Percentiles rank a stretch among this genome's conserved stretches.
Evolutionary conservation across 306 rosid species (phyloP).

Genomic region (Urtica urens): DNA sequence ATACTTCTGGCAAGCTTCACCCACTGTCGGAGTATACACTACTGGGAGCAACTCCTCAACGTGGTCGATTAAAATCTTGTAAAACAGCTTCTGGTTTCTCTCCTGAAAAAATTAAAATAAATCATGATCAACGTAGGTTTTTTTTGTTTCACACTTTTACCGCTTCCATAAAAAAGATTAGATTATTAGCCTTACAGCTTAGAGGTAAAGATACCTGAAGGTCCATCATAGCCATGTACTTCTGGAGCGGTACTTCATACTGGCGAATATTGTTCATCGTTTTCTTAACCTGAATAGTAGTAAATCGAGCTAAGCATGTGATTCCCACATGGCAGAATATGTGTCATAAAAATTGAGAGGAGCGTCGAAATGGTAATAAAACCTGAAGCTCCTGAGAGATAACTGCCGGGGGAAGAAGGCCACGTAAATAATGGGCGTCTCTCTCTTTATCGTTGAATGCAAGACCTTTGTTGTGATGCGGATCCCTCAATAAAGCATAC

Average conservation of each 20-base stretch:
- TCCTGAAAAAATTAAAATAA: slow-evolving; percentile 42
- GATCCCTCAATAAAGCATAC: slow-evolving; percentile 74
- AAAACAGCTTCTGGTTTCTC: slow-evolving; percentile 77
- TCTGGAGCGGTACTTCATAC: slow-evolving; percentile 82
- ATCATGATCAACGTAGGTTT: not conserved
- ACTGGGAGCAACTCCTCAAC: slow-evolving; percentile 94
- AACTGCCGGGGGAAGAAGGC: slow-evolving; percentile 79
- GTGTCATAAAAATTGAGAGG: not conserved
- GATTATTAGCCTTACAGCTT: not conserved
- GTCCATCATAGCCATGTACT: slow-evolving; percentile 91
- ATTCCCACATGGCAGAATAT: no score
- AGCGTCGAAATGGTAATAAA: not conserved
- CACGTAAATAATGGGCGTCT: slow-evolving; percentile 87
- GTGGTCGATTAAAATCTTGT: slow-evolving; percentile 65
- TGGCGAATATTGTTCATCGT: slow-evolving; percentile 60
- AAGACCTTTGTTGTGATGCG: slow-evolving; percentile 85
- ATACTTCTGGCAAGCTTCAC: slow-evolving; percentile 98
- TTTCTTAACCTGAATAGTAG: slow-evolving; percentile 58
- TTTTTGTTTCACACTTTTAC: no score
- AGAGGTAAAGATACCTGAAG: slow-evolving; percentile 62
- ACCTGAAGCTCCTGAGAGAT: slow-evolving; percentile 82
- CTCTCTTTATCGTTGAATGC: slow-evolving; percentile 90
- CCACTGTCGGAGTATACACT: slow-evolving; percentile 94
- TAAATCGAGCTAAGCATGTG: no score
- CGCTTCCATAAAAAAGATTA: not conserved